Percentiles rank a stretch among this genome's conserved stretches.
phyloP scores from a whole-genome alignment of 371 early-diverging fungal genomes.

The Zychaea mexicana region DNA sequence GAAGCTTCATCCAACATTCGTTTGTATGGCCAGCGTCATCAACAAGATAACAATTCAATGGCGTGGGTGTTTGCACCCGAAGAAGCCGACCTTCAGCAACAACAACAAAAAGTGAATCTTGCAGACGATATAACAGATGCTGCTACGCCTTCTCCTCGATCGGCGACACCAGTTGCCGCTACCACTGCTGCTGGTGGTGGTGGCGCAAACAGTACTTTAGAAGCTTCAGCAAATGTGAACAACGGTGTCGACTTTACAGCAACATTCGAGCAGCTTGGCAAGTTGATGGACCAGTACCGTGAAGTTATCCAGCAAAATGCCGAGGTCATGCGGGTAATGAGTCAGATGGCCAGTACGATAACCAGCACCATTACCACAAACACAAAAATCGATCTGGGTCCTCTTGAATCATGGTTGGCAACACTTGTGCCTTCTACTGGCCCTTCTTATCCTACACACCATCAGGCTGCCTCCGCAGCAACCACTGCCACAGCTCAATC shows the following conservation, averaged over 20 bases:
- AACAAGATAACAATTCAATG: background rate
- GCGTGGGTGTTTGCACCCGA: slow-evolving; percentile 17
- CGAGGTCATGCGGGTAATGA: slow-evolving; percentile 11
- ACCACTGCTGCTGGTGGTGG: background rate
- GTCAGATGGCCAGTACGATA: slow-evolving; percentile 13
- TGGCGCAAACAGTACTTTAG: background rate
- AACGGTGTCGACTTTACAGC: background rate
- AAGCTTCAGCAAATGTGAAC: background rate
- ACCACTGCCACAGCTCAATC: background rate
- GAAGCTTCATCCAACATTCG: slow-evolving; percentile 7
- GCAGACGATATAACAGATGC: background rate
- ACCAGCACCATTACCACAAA: background rate
- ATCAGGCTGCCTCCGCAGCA: background rate
- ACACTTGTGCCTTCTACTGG: background rate
- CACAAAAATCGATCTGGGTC: slow-evolving; percentile 7
- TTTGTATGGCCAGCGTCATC: slow-evolving; percentile 10
- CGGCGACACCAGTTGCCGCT: background rate
- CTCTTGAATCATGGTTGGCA: slow-evolving; percentile 13
- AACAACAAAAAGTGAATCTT: slow-evolving; percentile 3
- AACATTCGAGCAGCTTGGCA: slow-evolving; percentile 9
- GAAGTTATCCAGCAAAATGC: slow-evolving; percentile 8
- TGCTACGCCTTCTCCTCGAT: background rate
- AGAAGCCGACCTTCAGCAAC: background rate
- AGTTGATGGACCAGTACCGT: slow-evolving; percentile 10
- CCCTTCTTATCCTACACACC: background rate